Conservation (phyloP, 352 stramenopile genomes). For the Achlya hypogyna region DNA sequence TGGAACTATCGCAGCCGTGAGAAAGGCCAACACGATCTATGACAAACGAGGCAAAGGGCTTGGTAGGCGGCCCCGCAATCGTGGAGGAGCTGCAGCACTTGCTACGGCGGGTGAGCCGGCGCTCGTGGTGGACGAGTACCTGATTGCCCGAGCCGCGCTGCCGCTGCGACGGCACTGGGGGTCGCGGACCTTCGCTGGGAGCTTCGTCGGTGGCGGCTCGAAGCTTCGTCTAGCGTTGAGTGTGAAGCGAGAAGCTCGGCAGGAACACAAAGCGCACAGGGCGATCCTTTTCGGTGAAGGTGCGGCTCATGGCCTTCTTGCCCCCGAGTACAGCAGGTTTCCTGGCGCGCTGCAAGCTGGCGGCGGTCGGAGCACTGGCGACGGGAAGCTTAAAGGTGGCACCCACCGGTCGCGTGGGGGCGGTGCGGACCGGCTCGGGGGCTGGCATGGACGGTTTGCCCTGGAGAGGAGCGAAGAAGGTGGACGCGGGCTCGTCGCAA, state of each 20-base stretch:
- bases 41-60: conserved; percentile 30
- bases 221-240: not conserved
- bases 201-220: not conserved
- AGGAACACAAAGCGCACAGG: not conserved
- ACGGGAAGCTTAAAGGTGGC: too few species aligned
- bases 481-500: not conserved
- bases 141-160: not conserved
- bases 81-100: conserved; percentile 21
- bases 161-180: too few species aligned
- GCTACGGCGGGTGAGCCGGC: not conserved
- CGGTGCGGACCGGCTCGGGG: too few species aligned
- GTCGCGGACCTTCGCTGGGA: too few species aligned
- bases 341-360: not conserved
- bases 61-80: conserved; percentile 32
- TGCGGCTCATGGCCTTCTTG: conserved; percentile 19
- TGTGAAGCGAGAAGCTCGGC: not conserved
- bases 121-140: not conserved
- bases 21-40: not conserved
- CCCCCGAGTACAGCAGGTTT: not conserved
- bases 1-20: conserved; percentile 44
- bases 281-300: conserved; percentile 11
- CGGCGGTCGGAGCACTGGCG: not conserved
- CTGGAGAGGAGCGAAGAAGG: not conserved
- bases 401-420: too few species aligned
- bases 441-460: too few species aligned